Base-by-base conservation (phyloP, 1,139 yeast species). In the Blastobotrys serpentis region DNA sequence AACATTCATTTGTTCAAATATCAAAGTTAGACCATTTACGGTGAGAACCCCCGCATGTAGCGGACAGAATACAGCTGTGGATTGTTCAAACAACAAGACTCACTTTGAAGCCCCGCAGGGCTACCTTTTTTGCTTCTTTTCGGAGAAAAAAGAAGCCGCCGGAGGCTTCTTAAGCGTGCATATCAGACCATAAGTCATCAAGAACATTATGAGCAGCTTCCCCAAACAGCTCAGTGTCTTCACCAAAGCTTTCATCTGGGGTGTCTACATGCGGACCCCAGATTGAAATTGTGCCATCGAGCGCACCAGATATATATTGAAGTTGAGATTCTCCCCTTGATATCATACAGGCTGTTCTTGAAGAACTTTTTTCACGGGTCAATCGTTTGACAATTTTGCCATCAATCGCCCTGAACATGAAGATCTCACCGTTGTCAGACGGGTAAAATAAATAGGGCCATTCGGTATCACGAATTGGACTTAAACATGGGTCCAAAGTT, bases 391-490 rank as follows among this genome's bases (percentile, higher is more conserved):
- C 75, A 48, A 83, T 66, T 55, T 79, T 81, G 0, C 95, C 95
- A 52, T 82, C 84, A 3, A 73, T 65, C 0, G 81, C 72, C 21
- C 86, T 72, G 56, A 75, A 84, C 43, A 87, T 74, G 44, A 83
- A 75, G 0, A 89, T 68, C 57, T 88, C 95, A 3, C 95, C 94
- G 52, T 76, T 82, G 60, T 89, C 96, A 0, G 92, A 77, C 2
- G 94, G 88, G 57, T 80, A 81, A 62, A 87, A 69, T 39, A 86
- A 64, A 59, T 79, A 76, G 52, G 81, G 84, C 33, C 76, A 60
- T 50, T 76, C 79, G 17, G 75, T 72, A 26, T 61, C 64, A 4
- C 59, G 52, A 43, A 60, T 44, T 1, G 73, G 70, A 19, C 64
- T 55, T 42, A 77, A 70, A 39, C 69, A 62, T 23, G 75, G 72